Percentiles rank a stretch among this genome's conserved stretches.
Conservation (phyloP, 768 basidiomycete genomes). For the Trametes sanguinea region DNA sequence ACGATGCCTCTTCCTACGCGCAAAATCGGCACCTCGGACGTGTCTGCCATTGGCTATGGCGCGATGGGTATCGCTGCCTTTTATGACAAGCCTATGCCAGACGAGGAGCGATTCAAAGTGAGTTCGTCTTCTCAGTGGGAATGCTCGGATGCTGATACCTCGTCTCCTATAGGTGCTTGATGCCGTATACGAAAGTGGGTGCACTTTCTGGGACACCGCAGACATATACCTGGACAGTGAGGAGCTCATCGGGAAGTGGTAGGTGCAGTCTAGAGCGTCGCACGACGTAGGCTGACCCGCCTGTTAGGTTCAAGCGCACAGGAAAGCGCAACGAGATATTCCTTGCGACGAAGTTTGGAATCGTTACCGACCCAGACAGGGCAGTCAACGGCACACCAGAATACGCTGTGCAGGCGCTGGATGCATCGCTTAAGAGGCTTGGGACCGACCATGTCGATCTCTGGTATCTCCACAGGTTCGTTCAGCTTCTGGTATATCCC, state of each 20-base stretch:
- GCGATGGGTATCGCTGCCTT: slow-evolving; percentile 56
- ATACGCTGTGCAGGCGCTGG: slow-evolving; percentile 29
- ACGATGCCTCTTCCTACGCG: slow-evolving; percentile 34
- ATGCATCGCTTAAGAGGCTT: slow-evolving; percentile 32
- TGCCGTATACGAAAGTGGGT: slow-evolving; percentile 41
- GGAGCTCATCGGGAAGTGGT: slow-evolving; percentile 50
- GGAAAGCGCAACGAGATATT: slow-evolving; percentile 56
- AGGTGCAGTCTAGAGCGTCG: neutral
- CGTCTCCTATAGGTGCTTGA: slow-evolving; percentile 41
- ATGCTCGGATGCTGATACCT: too few species aligned
- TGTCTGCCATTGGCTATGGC: slow-evolving; percentile 62
- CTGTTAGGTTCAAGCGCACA: slow-evolving; percentile 52
- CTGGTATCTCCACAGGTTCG: slow-evolving; percentile 36
- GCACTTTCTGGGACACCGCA: slow-evolving; percentile 51
- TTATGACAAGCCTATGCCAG: slow-evolving; percentile 48
- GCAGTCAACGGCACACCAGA: slow-evolving; percentile 30
- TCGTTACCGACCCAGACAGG: slow-evolving; percentile 15
- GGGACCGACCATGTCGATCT: slow-evolving; percentile 36
- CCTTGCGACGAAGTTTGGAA: slow-evolving; percentile 43
- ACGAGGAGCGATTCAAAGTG: slow-evolving; percentile 65
- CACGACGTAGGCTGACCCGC: neutral
- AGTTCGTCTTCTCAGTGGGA: neutral
- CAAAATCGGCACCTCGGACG: slow-evolving; percentile 46
- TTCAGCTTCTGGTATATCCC: neutral
- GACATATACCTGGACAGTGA: slow-evolving; percentile 46